phyloP scores from a whole-genome alignment of 306 rosid genomes.

The Datisca glomerata region DNA sequence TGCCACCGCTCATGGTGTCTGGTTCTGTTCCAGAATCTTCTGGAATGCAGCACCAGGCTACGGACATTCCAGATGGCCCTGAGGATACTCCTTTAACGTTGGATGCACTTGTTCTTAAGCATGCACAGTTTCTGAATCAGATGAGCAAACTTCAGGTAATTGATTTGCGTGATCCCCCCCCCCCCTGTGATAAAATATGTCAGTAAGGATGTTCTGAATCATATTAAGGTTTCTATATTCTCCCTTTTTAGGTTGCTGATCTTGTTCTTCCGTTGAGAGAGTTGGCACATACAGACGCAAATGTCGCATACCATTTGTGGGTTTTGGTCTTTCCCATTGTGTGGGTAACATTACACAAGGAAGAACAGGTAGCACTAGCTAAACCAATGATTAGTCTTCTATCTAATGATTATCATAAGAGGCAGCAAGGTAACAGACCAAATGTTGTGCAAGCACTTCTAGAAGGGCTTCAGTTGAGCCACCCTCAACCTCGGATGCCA shows the following conservation, averaged over 20 bases:
- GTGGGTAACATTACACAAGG: conserved; percentile 93
- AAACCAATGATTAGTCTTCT: conserved; percentile 93
- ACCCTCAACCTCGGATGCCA: conserved; percentile 99
- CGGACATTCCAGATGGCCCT: conserved; percentile 61
- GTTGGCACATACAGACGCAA: conserved; percentile 91
- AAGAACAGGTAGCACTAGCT: conserved; percentile 86
- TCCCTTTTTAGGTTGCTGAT: conserved; percentile 63
- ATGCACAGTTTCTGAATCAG: conserved; percentile 71
- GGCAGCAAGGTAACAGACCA: conserved; percentile 87
- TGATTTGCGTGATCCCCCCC: too few species aligned
- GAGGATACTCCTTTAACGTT: conserved; percentile 76
- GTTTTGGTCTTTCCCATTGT: conserved; percentile 97
- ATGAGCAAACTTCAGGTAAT: conserved; percentile 98
- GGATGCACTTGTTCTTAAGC: conserved; percentile 73
- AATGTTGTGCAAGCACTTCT: conserved; percentile 98
- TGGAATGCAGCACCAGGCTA: conserved; percentile 58
- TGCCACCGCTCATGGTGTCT: conserved; percentile 62
- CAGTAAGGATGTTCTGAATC: neutral
- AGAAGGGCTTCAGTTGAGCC: conserved; percentile 99
- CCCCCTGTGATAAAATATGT: too few species aligned
- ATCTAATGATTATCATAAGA: conserved; percentile 91
- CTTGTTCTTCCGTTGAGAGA: conserved; percentile 88
- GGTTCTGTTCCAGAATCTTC: conserved; percentile 54
- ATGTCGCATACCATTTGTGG: conserved; percentile 98
- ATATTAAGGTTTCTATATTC: too few species aligned